Percentiles rank a stretch among this genome's conserved stretches.
Conservation (phyloP, 2,329 filamentous ascomycete genomes). For the Ascochyta lentis region DNA sequence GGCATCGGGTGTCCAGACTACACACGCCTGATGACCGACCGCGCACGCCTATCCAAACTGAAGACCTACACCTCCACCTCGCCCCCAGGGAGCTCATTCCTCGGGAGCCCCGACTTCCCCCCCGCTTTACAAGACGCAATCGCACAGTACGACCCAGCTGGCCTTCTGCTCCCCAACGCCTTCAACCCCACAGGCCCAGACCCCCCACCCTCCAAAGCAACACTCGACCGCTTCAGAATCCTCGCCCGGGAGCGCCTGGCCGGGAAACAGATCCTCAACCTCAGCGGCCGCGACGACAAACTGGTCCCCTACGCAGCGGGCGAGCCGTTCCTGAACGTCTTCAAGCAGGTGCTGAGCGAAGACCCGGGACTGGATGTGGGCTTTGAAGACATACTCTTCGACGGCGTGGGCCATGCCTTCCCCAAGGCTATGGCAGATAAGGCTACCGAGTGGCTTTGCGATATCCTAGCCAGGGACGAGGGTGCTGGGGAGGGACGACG, state of each 20-base stretch:
- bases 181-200: constrained; percentile 35
- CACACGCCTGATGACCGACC: constrained; percentile 77
- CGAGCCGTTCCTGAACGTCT: constrained; percentile 65
- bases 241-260: constrained; percentile 57
- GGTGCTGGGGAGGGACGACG: neutral
- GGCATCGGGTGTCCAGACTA: constrained; percentile 93
- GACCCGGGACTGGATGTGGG: constrained; percentile 58
- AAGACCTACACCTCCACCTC: constrained; percentile 64
- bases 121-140: constrained; percentile 68
- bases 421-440: constrained; percentile 70
- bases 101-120: constrained; percentile 82
- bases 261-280: constrained; percentile 42
- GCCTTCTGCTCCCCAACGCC: constrained; percentile 64
- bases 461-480: constrained; percentile 39
- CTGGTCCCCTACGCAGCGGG: constrained; percentile 72
- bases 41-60: constrained; percentile 74
- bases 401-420: constrained; percentile 73
- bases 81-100: constrained; percentile 66
- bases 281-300: constrained; percentile 71
- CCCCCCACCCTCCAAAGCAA: constrained; percentile 44
- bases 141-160: constrained; percentile 74
- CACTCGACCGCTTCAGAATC: constrained; percentile 35
- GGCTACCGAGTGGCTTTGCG: constrained; percentile 67
- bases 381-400: constrained; percentile 71
- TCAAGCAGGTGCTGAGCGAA: constrained; percentile 65